Evolutionary conservation across 23 red algal genomes (phyloP), one percentile per base, ranked within the genome.

Genomic region (Chondrus crispus): DNA sequence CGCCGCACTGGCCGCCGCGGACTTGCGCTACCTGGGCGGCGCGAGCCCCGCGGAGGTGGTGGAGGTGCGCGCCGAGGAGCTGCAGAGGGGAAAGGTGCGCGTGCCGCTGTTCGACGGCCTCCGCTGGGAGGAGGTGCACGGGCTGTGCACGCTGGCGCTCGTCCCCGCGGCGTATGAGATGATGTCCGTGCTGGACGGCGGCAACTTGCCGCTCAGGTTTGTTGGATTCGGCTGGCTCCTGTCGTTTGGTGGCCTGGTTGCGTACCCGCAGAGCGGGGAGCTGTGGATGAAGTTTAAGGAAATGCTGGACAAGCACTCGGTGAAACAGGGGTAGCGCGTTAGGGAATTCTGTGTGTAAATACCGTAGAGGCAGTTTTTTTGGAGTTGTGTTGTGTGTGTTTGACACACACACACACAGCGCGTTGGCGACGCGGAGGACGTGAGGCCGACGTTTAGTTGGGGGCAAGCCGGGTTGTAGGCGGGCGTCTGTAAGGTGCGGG

Each of bases 161-260:
- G 13, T 89, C n/a, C 69, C 85, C 7, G 69, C 69, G 14, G 85
- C 39, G 16, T 89, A 89, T 68, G 85, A 89, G 48, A 29, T 89
- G 10, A 40, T 75, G 39, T 76, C 85, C 12, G 5, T 79, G 16
- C 47, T 53, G 38, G 72, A 46, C 42, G 69, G 72, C 22, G 85
- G 39, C 9, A 22, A 76, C 43, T 69, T 89, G 30, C 85, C 85
- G 30, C 37, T 88, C 4, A 29, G 72, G 5, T 89, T 89, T 68
- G 30, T 89, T 64, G 85, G 85, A 14, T 46, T 89, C 20, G 85
- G 85, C 54, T 89, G 85, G 85, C 50, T 89, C 19, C 85, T 89
- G 16, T 40, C 85, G 29, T 20, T 89, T 62, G 85, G 85, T 3
- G 85, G 85, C 14, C 19, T 89, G 18, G 48, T 89, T 20, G 85